Conservation (phyloP, 176 grass and related monocot genomes). For the Eremochloa ophiuroides region DNA sequence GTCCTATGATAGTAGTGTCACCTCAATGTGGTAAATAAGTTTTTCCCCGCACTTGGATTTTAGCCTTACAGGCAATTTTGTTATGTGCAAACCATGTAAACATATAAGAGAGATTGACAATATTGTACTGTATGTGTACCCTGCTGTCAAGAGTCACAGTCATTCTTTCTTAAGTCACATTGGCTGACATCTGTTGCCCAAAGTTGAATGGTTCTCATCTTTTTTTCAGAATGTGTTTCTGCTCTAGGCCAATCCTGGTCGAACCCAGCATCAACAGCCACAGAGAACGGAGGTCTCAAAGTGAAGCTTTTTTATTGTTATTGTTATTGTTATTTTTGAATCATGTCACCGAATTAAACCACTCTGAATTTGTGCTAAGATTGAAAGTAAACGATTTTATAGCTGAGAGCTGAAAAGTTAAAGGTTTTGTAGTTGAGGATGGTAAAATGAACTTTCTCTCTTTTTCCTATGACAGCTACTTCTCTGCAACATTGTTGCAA, state of each 20-base stretch:
- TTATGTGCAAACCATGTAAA: conserved; percentile 6
- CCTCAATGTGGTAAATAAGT: background rate
- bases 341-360: background rate
- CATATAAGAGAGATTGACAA: background rate
- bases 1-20: background rate
- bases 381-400: background rate
- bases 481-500: too few species aligned
- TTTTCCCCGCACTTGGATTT: background rate
- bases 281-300: background rate
- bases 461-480: background rate
- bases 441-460: background rate
- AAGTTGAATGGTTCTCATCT: background rate
- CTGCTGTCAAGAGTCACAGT: background rate
- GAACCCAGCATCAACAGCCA: background rate
- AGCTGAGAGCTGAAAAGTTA: background rate
- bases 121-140: background rate
- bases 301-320: background rate
- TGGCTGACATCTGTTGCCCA: background rate
- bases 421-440: background rate
- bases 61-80: conserved; percentile 10
- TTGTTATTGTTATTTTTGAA: background rate
- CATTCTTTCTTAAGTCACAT: background rate
- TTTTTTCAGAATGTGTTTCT: background rate
- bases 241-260: background rate
- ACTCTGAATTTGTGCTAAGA: background rate